These are phyloP conservation scores for Coemansia sp. DNA, from an alignment of 192 early-diverging fungal genomes.

Conservation along the genomic window DNA sequence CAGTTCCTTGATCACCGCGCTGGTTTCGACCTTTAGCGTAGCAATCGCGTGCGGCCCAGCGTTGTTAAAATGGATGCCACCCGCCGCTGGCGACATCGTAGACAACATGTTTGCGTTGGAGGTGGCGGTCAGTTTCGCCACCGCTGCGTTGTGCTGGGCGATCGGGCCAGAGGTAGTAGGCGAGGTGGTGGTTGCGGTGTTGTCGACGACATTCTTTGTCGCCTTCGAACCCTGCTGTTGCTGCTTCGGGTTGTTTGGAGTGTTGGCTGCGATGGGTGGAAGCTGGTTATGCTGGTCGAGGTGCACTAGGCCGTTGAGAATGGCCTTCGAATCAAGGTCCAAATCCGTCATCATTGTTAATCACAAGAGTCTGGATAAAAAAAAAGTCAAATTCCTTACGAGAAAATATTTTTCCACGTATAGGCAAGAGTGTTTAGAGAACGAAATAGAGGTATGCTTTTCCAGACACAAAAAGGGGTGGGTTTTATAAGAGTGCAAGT, in stretches of 20 bases:
- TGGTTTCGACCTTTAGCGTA: conserved; percentile 66
- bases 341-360: conserved; percentile 52
- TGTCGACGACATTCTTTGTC: not conserved
- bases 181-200: not conserved
- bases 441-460: not conserved
- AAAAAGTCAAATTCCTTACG: not conserved
- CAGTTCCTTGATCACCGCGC: conserved; percentile 68
- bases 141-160: conserved; percentile 2
- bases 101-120: conserved; percentile 12
- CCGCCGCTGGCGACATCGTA: conserved; percentile 22
- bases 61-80: conserved; percentile 21
- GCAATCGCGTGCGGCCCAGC: conserved; percentile 50
- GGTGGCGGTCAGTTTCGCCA: conserved; percentile 3
- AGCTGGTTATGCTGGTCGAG: conserved; percentile 51
- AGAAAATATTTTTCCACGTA: not conserved
- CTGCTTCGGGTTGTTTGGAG: conserved; percentile 10
- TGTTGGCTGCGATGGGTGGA: conserved; percentile 28
- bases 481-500: not conserved
- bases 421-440: not conserved
- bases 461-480: not conserved
- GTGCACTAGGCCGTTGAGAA: conserved; percentile 52
- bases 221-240: conserved; percentile 5
- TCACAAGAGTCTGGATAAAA: not conserved
- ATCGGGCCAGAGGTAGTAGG: not conserved
- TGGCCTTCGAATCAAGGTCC: conserved; percentile 56